A percentile compares a stretch with the other conserved stretches of the same genome.
phyloP scores from a whole-genome alignment of 2,329 filamentous ascomycete species.

The Cordyceps cicadae region DNA sequence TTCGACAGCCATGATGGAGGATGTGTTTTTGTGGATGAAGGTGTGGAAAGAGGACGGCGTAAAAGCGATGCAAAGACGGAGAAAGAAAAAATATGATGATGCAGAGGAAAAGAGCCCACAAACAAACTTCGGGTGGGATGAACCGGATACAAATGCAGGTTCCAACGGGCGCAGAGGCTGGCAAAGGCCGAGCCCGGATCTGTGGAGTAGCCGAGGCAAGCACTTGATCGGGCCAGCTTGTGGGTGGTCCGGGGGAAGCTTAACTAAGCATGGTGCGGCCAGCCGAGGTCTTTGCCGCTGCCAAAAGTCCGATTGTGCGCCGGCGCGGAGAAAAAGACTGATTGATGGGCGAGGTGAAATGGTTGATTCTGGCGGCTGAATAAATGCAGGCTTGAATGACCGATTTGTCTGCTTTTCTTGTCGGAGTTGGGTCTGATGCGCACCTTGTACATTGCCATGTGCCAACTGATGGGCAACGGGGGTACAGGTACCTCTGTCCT shows the following conservation, averaged over 20 bases:
- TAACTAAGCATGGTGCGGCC: background rate
- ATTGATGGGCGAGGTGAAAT: background rate
- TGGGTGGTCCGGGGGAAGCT: slow-evolving; percentile 5
- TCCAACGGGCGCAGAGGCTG: background rate
- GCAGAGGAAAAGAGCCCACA: background rate
- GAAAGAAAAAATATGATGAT: background rate
- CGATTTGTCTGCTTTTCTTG: background rate
- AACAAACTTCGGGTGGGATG: background rate
- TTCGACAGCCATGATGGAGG: slow-evolving; percentile 66
- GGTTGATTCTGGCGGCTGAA: background rate
- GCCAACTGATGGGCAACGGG: background rate
- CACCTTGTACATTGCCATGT: background rate
- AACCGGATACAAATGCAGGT: slow-evolving; percentile 5
- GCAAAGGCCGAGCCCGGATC: slow-evolving; percentile 9
- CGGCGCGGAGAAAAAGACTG: background rate
- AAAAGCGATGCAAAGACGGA: background rate
- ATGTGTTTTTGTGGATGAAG: background rate
- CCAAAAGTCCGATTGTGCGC: slow-evolving; percentile 4
- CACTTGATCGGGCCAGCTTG: slow-evolving; percentile 2
- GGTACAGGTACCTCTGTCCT: background rate
- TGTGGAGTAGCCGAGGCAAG: slow-evolving; percentile 26
- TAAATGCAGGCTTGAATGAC: background rate
- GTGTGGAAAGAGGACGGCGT: background rate
- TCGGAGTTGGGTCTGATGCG: background rate
- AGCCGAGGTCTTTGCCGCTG: slow-evolving; percentile 8